Percentiles rank a stretch among this genome's conserved stretches.
Evolutionary conservation across 257 asterid genomes (phyloP).

Genomic region (Solanum chmielewskii): DNA sequence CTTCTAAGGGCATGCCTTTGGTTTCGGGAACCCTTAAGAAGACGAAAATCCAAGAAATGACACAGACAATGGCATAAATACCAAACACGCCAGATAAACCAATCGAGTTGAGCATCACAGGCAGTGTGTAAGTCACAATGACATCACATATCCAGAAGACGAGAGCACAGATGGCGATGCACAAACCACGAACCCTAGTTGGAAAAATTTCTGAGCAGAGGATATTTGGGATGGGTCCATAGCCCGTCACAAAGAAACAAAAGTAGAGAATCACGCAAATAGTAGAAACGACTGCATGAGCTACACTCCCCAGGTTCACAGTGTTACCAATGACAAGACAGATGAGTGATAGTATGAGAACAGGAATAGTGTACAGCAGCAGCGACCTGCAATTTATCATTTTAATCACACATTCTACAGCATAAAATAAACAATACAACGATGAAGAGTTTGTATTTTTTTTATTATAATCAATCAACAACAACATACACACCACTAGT

Average conservation of each 20-base stretch:
- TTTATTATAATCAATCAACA: neutral
- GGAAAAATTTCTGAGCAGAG: constrained; percentile 89
- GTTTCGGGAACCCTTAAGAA: constrained; percentile 79
- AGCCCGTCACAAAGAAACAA: constrained; percentile 87
- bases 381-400: constrained; percentile 41
- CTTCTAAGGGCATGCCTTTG: constrained; percentile 86
- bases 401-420: neutral
- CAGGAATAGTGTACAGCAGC: constrained; percentile 66
- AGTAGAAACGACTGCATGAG: constrained; percentile 69
- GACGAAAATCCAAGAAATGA: constrained; percentile 54
- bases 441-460: neutral
- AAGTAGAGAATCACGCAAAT: constrained; percentile 66
- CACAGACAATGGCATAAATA: constrained; percentile 56
- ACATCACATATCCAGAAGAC: constrained; percentile 92
- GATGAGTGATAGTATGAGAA: constrained; percentile 47
- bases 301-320: constrained; percentile 36
- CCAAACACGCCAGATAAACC: constrained; percentile 79
- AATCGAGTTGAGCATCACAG: constrained; percentile 64
- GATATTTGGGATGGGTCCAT: constrained; percentile 84
- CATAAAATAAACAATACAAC: neutral
- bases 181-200: constrained; percentile 76
- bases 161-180: constrained; percentile 82
- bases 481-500: neutral
- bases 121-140: constrained; percentile 70
- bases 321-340: constrained; percentile 60